Conservation (phyloP, 345 rosid species). For the Hibiscus trionum region DNA sequence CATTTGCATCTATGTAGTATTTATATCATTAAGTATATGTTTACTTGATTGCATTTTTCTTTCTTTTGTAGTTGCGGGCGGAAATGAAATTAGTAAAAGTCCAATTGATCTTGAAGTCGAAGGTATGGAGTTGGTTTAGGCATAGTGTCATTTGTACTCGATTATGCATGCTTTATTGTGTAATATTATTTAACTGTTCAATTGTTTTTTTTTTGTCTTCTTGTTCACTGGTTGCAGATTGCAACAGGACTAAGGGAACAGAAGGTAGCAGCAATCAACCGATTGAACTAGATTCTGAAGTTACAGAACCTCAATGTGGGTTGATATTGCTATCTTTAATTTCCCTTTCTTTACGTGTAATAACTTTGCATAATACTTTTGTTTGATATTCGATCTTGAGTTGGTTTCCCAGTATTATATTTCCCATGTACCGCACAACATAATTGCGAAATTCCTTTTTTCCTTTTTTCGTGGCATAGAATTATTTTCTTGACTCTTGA, state of each 20-base stretch:
- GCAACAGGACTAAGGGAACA: not conserved
- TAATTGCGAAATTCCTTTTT: not conserved
- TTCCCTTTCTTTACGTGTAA: not conserved
- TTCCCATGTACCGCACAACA: not conserved
- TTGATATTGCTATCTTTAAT: not conserved
- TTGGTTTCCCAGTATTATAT: not conserved
- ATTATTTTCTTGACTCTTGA: no score
- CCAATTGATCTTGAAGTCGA: constrained; percentile 16
- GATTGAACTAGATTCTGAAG: constrained; percentile 14
- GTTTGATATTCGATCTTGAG: not conserved
- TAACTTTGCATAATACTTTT: not conserved
- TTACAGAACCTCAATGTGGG: constrained; percentile 7
- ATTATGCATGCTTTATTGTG: constrained; percentile 2
- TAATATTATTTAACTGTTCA: not conserved
- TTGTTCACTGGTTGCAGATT: constrained; percentile 7
- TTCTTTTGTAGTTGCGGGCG: constrained; percentile 14
- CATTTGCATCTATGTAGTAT: not conserved
- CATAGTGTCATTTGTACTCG: not conserved
- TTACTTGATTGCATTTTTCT: not conserved
- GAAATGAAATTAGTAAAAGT: constrained; percentile 7
- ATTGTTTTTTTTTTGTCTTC: constrained; percentile 1
- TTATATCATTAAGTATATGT: not conserved
- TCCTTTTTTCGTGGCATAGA: not conserved
- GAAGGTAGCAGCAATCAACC: constrained; percentile 5
- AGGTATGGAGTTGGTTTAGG: not conserved